phyloP scores from a whole-genome alignment of 2,329 filamentous ascomycete species.

The Aspergillus texensis region DNA sequence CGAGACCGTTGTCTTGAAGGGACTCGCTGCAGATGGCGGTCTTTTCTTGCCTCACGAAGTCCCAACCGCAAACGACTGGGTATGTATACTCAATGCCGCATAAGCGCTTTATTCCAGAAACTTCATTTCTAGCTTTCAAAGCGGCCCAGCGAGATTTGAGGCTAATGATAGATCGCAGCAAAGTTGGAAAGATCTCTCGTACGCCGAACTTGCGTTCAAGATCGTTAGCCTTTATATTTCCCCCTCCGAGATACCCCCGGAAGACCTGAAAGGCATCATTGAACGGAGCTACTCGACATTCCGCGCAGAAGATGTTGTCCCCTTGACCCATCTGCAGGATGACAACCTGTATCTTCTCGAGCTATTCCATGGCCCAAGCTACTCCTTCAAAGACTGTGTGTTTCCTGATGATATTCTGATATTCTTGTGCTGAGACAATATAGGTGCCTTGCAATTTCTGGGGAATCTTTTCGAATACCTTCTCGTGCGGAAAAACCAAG shows the following conservation, averaged over 20 bases:
- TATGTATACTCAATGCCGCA: neutral
- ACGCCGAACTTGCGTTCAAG: conserved; percentile 55
- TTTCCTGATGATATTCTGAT: neutral
- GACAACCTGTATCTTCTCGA: conserved; percentile 83
- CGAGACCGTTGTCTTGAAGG: conserved; percentile 84
- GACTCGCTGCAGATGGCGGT: conserved; percentile 79
- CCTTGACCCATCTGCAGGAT: conserved; percentile 71
- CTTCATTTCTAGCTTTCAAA: neutral
- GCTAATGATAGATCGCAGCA: conserved; percentile 3
- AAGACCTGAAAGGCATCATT: conserved; percentile 82
- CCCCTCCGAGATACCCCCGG: conserved; percentile 73
- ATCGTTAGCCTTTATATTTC: conserved; percentile 90
- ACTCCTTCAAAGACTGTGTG: conserved; percentile 80
- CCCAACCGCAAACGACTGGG: conserved; percentile 61
- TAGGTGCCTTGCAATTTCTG: conserved; percentile 83
- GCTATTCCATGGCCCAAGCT: conserved; percentile 94
- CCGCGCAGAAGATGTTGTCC: conserved; percentile 75
- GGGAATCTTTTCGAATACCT: conserved; percentile 77
- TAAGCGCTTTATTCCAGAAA: neutral
- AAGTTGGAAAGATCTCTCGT: conserved; percentile 12
- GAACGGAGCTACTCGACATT: conserved; percentile 87
- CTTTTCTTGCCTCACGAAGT: conserved; percentile 70
- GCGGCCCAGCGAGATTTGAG: neutral
- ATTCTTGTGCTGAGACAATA: neutral
- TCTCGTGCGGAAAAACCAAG: conserved; percentile 48